Conservation (phyloP, 2,329 filamentous ascomycete species). For the Cercospora sp. region DNA sequence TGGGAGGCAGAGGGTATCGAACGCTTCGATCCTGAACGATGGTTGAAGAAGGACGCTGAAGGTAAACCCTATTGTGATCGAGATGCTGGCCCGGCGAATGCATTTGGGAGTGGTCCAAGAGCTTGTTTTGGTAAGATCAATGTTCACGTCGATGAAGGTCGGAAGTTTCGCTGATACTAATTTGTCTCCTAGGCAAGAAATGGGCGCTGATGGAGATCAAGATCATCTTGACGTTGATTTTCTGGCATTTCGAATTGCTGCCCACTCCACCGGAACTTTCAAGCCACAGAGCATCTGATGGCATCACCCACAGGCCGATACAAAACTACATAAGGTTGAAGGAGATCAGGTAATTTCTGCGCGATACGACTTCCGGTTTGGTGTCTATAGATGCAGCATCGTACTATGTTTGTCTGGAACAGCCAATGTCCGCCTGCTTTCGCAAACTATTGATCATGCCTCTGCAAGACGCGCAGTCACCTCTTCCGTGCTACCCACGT, state of each 20-base stretch:
- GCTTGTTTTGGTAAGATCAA: conserved; percentile 21
- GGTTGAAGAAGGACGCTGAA: conserved; percentile 2
- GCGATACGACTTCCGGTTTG: neutral
- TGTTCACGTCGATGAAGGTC: conserved; percentile 32
- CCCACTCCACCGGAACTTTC: conserved; percentile 28
- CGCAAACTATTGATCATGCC: neutral
- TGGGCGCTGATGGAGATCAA: conserved; percentile 14
- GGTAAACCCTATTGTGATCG: neutral
- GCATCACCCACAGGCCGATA: conserved; percentile 35
- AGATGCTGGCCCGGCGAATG: neutral
- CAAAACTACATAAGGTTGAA: conserved; percentile 33
- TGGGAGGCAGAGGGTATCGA: conserved; percentile 2
- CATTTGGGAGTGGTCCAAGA: conserved; percentile 13
- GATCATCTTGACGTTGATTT: conserved; percentile 9
- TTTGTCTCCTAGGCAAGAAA: neutral
- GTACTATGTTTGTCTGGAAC: too few species aligned
- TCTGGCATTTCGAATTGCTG: conserved; percentile 33
- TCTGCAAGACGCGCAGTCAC: neutral
- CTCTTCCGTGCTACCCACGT: conserved; percentile 6
- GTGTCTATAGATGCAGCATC: neutral
- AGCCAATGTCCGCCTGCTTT: neutral
- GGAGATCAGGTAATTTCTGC: neutral
- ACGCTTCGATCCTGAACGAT: conserved; percentile 6
- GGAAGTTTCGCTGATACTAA: conserved; percentile 15
- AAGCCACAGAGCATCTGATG: conserved; percentile 30